Evolutionary conservation across 306 rosid species (phyloP), one percentile per base, ranked within the genome.

Genomic region (Medicago lupulina): DNA sequence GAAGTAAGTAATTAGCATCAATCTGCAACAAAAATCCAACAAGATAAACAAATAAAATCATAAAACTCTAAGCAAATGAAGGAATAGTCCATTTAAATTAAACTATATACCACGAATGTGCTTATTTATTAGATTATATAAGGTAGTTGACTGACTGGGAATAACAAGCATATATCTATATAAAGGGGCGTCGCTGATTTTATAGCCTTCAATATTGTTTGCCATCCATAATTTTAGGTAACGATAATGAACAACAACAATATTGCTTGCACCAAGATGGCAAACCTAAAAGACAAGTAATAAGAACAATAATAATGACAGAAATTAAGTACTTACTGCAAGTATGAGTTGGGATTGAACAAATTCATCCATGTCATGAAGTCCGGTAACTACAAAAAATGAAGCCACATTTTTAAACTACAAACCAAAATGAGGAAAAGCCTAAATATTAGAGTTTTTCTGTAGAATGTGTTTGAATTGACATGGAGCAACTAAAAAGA

Each of bases 281-380:
- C 12, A 49, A 43, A 54, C 70, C 63, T 41, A 71, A 67, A 67
- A 38, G 65, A 66, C 5, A 9, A 63, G 16, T 7, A 16, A 63
- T 8, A 18, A 50, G 0, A 31, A 28, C 14, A 60, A 5, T 0
- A 62, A 6, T 17, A 41, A 38, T 3, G 14, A 70, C 8, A 65
- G 25, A 46, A 76, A 38, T 51, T 7, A 60, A 50, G 70, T 15
- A 83, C 97, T 87, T 80, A 95, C 99, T 11, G 99, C 99, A 84
- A 95, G 88, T 77, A 92, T 92, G 76, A 95, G 91, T 78, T 95
- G 99, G 61, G 97, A 95, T 79, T 95, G 99, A 74, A 95, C 99
- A 71, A 95, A 95, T 75, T 95, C 99, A 76, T 95, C 99, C 99
- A 95, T 95, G 88, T 95, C 99, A 89, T 95, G 99, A 84, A 95